Evolutionary conservation across 2,329 filamentous ascomycete species (phyloP), one percentile per base, ranked within the genome.

Genomic region (Trichoderma sp.): DNA sequence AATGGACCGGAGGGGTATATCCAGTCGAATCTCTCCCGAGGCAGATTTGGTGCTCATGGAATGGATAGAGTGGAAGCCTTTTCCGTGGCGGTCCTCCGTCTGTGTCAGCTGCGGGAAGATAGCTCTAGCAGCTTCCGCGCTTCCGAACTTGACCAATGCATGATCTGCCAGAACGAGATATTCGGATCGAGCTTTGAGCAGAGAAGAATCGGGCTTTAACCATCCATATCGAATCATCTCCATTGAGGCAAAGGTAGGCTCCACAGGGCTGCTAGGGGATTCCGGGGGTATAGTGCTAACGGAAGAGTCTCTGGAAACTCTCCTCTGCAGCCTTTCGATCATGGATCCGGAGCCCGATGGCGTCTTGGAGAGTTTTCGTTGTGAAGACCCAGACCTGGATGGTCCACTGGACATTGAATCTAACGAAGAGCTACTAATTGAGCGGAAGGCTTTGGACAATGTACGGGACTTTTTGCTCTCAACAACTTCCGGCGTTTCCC

Each of bases 91-190:
- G 28, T 72, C 72, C 61, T 76, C 73, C 13, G 75, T 72, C 15
- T 80, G 78, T n/a, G 75, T 77, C 20, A 87, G 77, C 63, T 84
- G 82, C 3, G 85, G 84, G 67, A 88, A 87, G 6, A 84, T 82
- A 53, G 82, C 78, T 57, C 82, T 79, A 8, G 86, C 87, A 32
- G 86, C 84, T 68, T 84, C 80, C 36, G 81, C 80, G 75, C 80
- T 84, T 75, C 82, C 83, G 74, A 88, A 86, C 73, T 86, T 86
- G 75, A 88, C 77, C 57, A 89, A 76, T 66, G 84, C 84, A 55
- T 84, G 81, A 36, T 85, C 79, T 3, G 87, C 87, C 28, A 88
- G 78, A 32, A 88, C 86, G 12, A 89, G 76, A 72, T 87, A 88
- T 70, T 85, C 84, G 64, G 83, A 80, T 43, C 84, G 85, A 2